Evolutionary conservation across 1,284 basidiomycete genomes (phyloP).

Genomic region (Fomitiporia mediterranea): DNA sequence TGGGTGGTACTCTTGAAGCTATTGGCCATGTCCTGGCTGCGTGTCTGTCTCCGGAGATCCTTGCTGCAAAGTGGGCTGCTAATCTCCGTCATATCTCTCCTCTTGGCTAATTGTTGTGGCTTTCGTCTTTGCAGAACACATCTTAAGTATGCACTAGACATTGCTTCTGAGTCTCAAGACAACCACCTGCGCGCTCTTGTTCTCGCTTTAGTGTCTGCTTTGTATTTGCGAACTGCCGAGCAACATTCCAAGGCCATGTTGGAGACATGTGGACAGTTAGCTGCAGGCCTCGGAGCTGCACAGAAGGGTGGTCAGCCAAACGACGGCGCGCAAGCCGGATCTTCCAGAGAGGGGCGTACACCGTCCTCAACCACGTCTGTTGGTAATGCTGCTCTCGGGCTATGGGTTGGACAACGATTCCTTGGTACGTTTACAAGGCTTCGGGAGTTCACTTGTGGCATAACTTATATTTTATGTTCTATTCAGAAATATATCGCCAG

Average conservation of each 20-base stretch:
- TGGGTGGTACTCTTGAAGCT: constrained; percentile 52
- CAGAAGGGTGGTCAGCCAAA: constrained; percentile 25
- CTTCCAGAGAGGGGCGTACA: constrained; percentile 13
- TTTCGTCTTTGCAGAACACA: constrained; percentile 42
- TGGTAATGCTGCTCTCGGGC: constrained; percentile 58
- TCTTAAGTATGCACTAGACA: constrained; percentile 53
- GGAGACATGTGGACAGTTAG: constrained; percentile 59
- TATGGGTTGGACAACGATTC: constrained; percentile 69
- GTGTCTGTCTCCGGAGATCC: constrained; percentile 48
- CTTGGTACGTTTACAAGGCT: constrained; percentile 41
- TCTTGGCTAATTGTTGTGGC: neutral
- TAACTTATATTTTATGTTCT: neutral
- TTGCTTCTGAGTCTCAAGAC: constrained; percentile 54
- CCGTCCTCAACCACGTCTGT: constrained; percentile 26
- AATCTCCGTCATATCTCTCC: neutral
- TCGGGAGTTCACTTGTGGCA: neutral
- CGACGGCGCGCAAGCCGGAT: constrained; percentile 19
- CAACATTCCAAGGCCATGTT: constrained; percentile 64
- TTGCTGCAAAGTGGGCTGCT: constrained; percentile 51
- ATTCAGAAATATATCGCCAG: constrained; percentile 49
- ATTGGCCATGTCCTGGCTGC: constrained; percentile 52
- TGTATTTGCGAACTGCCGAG: constrained; percentile 64
- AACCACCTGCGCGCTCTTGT: constrained; percentile 68
- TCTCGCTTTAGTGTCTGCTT: constrained; percentile 58
- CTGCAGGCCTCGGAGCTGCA: constrained; percentile 63